A percentile compares a stretch with the other conserved stretches of the same genome.
phyloP scores from a whole-genome alignment of 2,329 filamentous ascomycete species.

The Botrytis elliptica region DNA sequence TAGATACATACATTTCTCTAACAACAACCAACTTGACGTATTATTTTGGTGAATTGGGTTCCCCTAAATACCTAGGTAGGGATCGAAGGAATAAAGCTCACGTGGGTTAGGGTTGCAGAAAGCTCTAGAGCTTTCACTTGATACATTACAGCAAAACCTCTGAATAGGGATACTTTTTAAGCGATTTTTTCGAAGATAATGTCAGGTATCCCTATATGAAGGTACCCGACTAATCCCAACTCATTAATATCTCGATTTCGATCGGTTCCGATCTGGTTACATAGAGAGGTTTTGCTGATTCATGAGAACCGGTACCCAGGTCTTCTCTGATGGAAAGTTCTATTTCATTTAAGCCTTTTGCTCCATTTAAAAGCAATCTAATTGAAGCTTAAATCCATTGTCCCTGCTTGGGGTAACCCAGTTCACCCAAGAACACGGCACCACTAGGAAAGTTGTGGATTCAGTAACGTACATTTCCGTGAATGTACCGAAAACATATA shows the following conservation, averaged over 20 bases:
- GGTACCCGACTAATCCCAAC: too few relatives aligned
- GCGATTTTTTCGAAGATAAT: too few relatives aligned
- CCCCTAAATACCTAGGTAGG: not conserved
- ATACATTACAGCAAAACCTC: too few relatives aligned
- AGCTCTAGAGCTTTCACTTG: not conserved
- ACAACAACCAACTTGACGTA: not conserved
- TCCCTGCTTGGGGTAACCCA: not conserved
- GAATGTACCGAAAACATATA: not conserved
- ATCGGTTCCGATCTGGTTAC: too few relatives aligned
- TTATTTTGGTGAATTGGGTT: not conserved
- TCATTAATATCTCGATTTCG: too few relatives aligned
- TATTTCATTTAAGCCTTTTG: not conserved
- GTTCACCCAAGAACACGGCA: not conserved
- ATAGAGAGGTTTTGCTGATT: not conserved
- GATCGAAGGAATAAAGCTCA: not conserved
- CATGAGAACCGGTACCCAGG: too few relatives aligned
- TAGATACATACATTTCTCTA: not conserved
- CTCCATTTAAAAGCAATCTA: not conserved
- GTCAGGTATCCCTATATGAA: too few relatives aligned
- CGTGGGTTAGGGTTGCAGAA: not conserved
- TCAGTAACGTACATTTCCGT: not conserved
- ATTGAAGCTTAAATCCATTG: not conserved
- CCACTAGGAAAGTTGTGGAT: too few relatives aligned
- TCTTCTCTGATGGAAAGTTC: not conserved
- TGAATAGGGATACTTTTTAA: too few relatives aligned